Conservation (phyloP, 129 eudicot species). For the Tagetes erecta region DNA sequence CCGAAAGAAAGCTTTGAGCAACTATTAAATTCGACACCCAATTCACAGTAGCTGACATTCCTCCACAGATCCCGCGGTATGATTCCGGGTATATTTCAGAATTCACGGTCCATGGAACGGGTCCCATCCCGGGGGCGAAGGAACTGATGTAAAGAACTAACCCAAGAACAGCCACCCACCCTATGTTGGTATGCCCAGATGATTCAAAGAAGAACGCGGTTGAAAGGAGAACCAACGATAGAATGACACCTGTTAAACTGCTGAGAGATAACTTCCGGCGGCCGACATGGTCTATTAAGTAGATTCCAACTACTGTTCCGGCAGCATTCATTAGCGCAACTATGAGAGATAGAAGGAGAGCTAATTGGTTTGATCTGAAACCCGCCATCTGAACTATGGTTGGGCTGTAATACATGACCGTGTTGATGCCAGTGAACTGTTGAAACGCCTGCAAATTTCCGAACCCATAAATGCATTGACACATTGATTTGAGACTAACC, state of each 20-base stretch:
- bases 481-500: background rate
- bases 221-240: constrained; percentile 55
- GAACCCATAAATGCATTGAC: background rate
- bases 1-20: constrained; percentile 75
- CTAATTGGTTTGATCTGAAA: constrained; percentile 64
- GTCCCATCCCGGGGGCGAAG: constrained; percentile 86
- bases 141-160: constrained; percentile 57
- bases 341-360: constrained; percentile 62
- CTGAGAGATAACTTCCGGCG: constrained; percentile 60
- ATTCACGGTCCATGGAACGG: constrained; percentile 85
- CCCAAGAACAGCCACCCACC: constrained; percentile 62
- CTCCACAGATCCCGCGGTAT: constrained; percentile 78
- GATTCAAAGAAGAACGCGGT: constrained; percentile 52
- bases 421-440: constrained; percentile 77
- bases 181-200: constrained; percentile 47
- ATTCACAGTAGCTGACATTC: constrained; percentile 92
- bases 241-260: constrained; percentile 57
- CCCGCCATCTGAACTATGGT: constrained; percentile 78
- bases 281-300: constrained; percentile 63
- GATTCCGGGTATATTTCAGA: constrained; percentile 68
- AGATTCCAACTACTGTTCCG: constrained; percentile 68
- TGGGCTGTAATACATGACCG: constrained; percentile 82
- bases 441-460: constrained; percentile 54
- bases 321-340: constrained; percentile 65
- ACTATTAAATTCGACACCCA: constrained; percentile 90